These are phyloP conservation scores for Fusarium drepaniforme DNA, from an alignment of 2,329 filamentous ascomycete species.

Conservation along the genomic window DNA sequence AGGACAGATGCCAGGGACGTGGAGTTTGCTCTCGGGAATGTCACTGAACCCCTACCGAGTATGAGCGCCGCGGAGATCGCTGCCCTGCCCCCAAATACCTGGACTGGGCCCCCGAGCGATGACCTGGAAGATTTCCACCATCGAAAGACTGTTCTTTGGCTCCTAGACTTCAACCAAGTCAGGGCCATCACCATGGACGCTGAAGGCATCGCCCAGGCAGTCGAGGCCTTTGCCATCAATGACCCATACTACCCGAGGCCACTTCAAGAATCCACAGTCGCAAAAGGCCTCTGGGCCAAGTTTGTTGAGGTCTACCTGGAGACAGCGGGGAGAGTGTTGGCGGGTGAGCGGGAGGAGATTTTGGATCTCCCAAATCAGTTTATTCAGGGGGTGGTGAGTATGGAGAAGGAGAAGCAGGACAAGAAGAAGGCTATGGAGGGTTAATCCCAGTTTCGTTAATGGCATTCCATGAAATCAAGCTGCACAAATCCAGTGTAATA, in stretches of 20 bases:
- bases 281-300: neutral
- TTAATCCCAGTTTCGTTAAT: too few relatives aligned
- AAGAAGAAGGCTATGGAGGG: neutral
- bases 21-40: constrained; percentile 48
- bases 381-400: neutral
- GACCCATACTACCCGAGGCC: constrained; percentile 42
- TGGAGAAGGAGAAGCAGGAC: neutral
- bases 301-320: neutral
- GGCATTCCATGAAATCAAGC: too few relatives aligned
- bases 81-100: neutral
- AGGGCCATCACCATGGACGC: constrained; percentile 35
- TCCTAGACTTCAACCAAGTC: constrained; percentile 50
- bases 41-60: neutral
- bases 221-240: constrained; percentile 35
- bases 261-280: neutral
- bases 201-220: constrained; percentile 29
- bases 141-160: constrained; percentile 40
- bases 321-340: neutral
- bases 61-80: neutral
- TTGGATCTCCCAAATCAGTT: neutral
- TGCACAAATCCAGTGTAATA: too few relatives aligned
- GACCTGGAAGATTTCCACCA: constrained; percentile 20
- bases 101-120: neutral
- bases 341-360: neutral
- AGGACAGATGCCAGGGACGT: constrained; percentile 46